Percentiles rank a stretch among this genome's conserved stretches.
Conservation (phyloP, 352 stramenopile genomes). For the Phytophthora melonis region DNA sequence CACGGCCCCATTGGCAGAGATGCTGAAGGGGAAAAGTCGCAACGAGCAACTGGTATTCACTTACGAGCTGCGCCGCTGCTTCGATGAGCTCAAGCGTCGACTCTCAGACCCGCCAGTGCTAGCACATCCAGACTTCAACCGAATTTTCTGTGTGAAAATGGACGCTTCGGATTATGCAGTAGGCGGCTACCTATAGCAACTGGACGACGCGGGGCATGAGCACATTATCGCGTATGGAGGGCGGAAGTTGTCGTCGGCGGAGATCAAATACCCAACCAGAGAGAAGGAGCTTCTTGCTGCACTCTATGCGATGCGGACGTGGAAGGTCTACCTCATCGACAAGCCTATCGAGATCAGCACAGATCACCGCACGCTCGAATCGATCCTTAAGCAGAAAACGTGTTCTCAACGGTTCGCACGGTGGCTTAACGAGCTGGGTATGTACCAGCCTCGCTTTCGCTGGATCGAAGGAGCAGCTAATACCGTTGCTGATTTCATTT, state of each 20-base stretch:
- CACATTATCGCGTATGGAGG: not conserved
- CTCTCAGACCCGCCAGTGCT: too few species aligned
- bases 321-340: constrained; percentile 24
- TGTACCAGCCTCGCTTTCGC: constrained; percentile 11
- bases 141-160: constrained; percentile 3
- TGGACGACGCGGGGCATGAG: not conserved
- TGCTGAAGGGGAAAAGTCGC: too few species aligned
- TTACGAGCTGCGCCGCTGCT: too few species aligned
- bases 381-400: constrained; percentile 11
- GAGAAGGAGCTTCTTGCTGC: constrained; percentile 1
- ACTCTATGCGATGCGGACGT: not conserved
- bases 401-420: constrained; percentile 3
- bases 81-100: too few species aligned
- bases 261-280: not conserved
- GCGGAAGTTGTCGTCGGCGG: not conserved
- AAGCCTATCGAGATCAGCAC: constrained; percentile 26
- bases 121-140: constrained; percentile 11
- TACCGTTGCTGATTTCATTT: constrained; percentile 2
- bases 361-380: constrained; percentile 24
- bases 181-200: not conserved
- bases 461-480: constrained; percentile 4
- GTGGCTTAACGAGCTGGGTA: constrained; percentile 12
- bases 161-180: constrained; percentile 5
- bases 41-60: too few species aligned
- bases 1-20: too few species aligned